phyloP scores from a whole-genome alignment of 176 grass and related monocot species.

The Typha latifolia region DNA sequence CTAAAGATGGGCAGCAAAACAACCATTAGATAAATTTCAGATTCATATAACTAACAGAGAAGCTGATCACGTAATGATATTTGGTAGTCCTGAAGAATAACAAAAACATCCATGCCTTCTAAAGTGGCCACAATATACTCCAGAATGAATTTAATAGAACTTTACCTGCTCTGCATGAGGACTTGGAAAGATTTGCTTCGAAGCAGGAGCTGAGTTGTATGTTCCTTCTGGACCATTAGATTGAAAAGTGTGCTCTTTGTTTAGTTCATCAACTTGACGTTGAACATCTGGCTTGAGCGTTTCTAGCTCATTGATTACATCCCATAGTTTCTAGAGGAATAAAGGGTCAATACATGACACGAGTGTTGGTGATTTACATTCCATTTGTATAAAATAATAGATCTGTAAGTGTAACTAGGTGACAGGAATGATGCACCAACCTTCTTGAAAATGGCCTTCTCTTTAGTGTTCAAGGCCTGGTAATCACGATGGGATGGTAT shows the following conservation, averaged over 20 bases:
- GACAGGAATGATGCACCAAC: slow-evolving; percentile 23
- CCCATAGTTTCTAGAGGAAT: slow-evolving; percentile 57
- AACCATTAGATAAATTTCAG: neutral
- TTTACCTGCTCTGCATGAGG: slow-evolving; percentile 60
- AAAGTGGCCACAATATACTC: slow-evolving; percentile 3
- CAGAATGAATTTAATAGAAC: slow-evolving; percentile 11
- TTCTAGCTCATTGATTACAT: slow-evolving; percentile 86
- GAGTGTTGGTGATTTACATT: neutral
- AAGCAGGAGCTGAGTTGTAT: slow-evolving; percentile 20
- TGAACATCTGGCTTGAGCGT: slow-evolving; percentile 81
- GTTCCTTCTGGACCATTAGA: slow-evolving; percentile 37
- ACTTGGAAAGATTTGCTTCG: slow-evolving; percentile 24
- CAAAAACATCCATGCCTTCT: no score
- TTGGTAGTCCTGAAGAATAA: no score
- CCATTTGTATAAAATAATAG: slow-evolving; percentile 13
- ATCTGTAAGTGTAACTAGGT: neutral
- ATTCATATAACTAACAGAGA: neutral
- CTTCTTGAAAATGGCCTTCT: slow-evolving; percentile 53
- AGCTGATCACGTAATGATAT: no score
- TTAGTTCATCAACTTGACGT: slow-evolving; percentile 45
- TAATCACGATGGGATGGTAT: slow-evolving; percentile 86
- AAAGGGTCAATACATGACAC: neutral
- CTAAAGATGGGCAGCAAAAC: neutral
- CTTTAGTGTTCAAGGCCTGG: slow-evolving; percentile 38
- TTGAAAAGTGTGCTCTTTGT: slow-evolving; percentile 36